phyloP scores from a whole-genome alignment of 1,284 basidiomycete species.

The Malassezia pachydermatis region DNA sequence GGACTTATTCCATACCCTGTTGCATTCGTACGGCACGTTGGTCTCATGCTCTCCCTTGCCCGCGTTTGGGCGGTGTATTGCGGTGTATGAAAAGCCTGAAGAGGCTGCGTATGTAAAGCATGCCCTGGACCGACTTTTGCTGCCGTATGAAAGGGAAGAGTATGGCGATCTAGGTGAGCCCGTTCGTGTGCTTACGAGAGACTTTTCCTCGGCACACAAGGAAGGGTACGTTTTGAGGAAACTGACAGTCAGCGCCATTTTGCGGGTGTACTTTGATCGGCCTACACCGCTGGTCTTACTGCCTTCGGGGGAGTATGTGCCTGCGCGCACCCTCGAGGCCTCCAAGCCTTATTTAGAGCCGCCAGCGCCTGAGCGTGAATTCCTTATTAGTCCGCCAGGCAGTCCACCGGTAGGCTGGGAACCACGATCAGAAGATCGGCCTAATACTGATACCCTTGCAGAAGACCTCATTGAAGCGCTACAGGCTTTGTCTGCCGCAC shows the following conservation, averaged over 20 bases:
- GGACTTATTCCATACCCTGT: constrained; percentile 27
- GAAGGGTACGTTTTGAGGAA: neutral
- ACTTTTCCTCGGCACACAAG: neutral
- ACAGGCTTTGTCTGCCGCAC: constrained; percentile 20
- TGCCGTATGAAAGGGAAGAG: constrained; percentile 33
- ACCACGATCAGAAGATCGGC: constrained; percentile 77
- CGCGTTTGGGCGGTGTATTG: constrained; percentile 30
- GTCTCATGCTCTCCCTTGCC: constrained; percentile 36
- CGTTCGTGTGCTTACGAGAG: too few species aligned
- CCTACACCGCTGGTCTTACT: constrained; percentile 1
- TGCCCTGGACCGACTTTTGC: constrained; percentile 28
- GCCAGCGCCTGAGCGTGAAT: constrained; percentile 52
- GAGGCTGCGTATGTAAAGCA: constrained; percentile 31
- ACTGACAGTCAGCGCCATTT: neutral
- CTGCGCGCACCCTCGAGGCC: neutral
- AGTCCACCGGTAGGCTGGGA: constrained; percentile 97
- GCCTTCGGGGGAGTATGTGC: constrained; percentile 1
- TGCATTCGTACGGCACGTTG: constrained; percentile 37
- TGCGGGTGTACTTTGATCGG: constrained; percentile 12
- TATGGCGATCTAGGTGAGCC: too few species aligned
- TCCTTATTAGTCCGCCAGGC: constrained; percentile 95
- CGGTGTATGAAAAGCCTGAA: constrained; percentile 26
- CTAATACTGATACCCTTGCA: constrained; percentile 74
- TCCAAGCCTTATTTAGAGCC: constrained; percentile 3
- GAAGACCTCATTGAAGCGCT: constrained; percentile 64